Base-by-base conservation (phyloP, 2,329 filamentous ascomycete species). In the Hymenotorrendiella dingleyae region DNA sequence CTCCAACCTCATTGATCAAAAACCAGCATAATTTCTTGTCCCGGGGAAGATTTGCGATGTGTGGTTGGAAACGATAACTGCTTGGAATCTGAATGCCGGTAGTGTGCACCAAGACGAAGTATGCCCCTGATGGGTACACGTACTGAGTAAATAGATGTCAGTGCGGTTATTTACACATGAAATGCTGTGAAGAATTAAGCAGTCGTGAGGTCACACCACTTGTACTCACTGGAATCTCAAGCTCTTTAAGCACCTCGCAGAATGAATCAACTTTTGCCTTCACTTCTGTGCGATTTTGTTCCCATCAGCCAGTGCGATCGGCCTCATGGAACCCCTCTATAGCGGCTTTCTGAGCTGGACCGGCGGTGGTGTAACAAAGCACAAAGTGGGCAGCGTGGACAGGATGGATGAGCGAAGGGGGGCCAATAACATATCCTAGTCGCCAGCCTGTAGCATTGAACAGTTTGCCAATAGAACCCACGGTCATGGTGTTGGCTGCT, bases 1-100 rank as follows among this genome's bases (percentile, higher is more conserved):
- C 21, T 6, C 16, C 28, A 29, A 40, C 17, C 28, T 40, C n/a
- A 19, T 33, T 32, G 12, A 40, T 40, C 38, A 40, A 40, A 32
- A 40, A 33, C 37, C 37, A 40, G 21, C 26, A 30, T 22, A 22
- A 11, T 16, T 20, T 17, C 38, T 32, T 34, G 21, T 40, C 38
- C 14, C 19, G 11, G 9, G 19, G 33, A 10, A 19, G 29, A 11
- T 21, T 28, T n/a, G 19, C 24, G 11, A 33, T 12, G 11, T 20
- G 30, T 19, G 30, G 16, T 11, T 16, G 30, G 21, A 33, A 33
- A 8, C 17, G 9, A 33, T 19, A 33, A 14, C 5, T 9, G 9
- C n/a, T 10, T 4, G 30, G 30, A 19, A 20, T 33, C 30, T 8
- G 30, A 19, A 33, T 33, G 11, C 8, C 30, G 6, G 17, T 11